Conservation (phyloP, 2,329 filamentous ascomycete species). For the Hymenoscyphus albidus region DNA sequence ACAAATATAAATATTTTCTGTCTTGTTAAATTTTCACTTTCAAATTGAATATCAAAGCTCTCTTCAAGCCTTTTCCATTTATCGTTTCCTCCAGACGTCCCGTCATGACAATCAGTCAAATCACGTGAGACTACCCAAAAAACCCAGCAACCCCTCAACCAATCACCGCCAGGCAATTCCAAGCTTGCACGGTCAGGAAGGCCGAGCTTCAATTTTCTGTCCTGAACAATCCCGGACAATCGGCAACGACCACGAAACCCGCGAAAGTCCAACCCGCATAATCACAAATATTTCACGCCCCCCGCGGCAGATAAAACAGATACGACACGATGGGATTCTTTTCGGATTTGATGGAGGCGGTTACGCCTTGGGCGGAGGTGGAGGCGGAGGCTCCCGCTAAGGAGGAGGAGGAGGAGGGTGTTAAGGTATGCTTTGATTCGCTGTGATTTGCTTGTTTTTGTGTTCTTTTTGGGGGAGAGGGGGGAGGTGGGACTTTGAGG, state of each 20-base stretch:
- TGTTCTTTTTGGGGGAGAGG: neutral
- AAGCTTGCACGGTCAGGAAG: slow-evolving; percentile 11
- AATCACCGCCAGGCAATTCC: slow-evolving; percentile 31
- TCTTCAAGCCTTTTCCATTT: no score
- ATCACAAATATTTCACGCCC: neutral
- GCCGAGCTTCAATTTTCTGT: slow-evolving; percentile 14
- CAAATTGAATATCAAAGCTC: neutral
- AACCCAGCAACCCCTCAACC: slow-evolving; percentile 12
- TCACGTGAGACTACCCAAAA: slow-evolving; percentile 5
- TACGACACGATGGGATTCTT: slow-evolving; percentile 57
- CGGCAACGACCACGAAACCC: slow-evolving; percentile 2
- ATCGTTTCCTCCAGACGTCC: no score
- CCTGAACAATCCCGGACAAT: neutral
- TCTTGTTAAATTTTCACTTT: neutral
- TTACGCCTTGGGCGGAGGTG: slow-evolving; percentile 60
- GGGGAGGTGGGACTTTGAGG: neutral
- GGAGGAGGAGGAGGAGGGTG: slow-evolving; percentile 43
- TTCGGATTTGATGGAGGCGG: slow-evolving; percentile 62
- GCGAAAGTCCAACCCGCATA: neutral
- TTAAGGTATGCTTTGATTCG: slow-evolving; percentile 31
- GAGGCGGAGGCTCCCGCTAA: slow-evolving; percentile 53
- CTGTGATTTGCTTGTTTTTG: no score
- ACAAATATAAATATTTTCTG: neutral
- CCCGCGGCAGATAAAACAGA: neutral
- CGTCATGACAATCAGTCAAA: no score